A percentile compares a stretch with the other conserved stretches of the same genome.
Conservation (phyloP, 176 grass and related monocot genomes). For the Oryza glaberrima region DNA sequence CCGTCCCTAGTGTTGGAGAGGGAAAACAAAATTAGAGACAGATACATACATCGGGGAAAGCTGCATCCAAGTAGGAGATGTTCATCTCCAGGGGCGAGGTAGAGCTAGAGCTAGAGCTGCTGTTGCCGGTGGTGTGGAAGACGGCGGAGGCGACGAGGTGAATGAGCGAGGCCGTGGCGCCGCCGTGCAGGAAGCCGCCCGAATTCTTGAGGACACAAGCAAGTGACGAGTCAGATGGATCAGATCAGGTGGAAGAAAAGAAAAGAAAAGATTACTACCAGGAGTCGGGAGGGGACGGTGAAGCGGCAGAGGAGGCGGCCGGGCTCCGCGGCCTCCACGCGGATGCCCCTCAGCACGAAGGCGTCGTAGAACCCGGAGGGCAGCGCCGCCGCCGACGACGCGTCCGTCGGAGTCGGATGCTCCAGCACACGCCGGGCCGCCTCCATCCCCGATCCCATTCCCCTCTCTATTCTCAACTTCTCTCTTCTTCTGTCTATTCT, state of each 20-base stretch:
- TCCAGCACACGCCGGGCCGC: constrained; percentile 70
- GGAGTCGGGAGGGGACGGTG: constrained; percentile 77
- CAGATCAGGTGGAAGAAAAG: too few relatives aligned
- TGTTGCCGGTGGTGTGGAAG: constrained; percentile 62
- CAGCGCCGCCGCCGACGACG: constrained; percentile 27
- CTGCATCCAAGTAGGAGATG: constrained; percentile 88
- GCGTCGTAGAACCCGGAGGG: constrained; percentile 86
- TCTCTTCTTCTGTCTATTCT: too few relatives aligned
- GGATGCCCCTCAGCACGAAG: constrained; percentile 84
- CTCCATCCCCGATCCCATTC: constrained; percentile 32
- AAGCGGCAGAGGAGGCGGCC: constrained; percentile 81
- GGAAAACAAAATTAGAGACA: too few relatives aligned
- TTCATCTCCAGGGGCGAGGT: constrained; percentile 67
- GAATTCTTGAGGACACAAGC: constrained; percentile 50
- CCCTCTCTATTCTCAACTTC: too few relatives aligned
- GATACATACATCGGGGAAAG: constrained; percentile 62
- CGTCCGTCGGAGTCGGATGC: constrained; percentile 47
- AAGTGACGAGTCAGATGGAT: too few relatives aligned
- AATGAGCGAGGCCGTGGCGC: constrained; percentile 80
- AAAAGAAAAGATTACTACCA: constrained; percentile 38
- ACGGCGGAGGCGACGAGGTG: constrained; percentile 76
- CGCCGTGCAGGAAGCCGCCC: constrained; percentile 87
- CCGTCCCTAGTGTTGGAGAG: too few relatives aligned
- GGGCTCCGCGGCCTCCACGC: constrained; percentile 57
- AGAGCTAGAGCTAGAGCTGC: not conserved